Conservation (phyloP, 2,329 filamentous ascomycete species). For the Aspergillus costaricaensis region DNA sequence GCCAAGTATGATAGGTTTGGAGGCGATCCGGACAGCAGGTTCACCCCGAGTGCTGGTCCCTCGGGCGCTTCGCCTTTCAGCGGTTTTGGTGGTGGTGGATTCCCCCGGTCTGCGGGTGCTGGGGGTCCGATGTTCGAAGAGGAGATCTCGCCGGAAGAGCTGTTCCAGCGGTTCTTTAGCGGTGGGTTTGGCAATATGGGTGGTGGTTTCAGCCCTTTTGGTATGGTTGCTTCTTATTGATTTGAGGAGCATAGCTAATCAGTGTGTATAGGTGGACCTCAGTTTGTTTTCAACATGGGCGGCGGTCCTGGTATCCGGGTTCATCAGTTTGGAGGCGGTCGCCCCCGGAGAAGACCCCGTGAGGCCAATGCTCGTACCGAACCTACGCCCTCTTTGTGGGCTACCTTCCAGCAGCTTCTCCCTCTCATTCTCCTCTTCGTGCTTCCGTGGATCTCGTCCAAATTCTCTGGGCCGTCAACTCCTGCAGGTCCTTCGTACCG, state of each 20-base stretch:
- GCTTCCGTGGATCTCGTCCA: constrained; percentile 76
- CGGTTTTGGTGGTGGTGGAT: constrained; percentile 50
- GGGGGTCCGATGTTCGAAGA: constrained; percentile 73
- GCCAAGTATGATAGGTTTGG: constrained; percentile 85
- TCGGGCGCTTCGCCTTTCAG: constrained; percentile 47
- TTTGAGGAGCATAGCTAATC: background rate
- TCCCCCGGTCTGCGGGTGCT: constrained; percentile 48
- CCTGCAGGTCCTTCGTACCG: constrained; percentile 68
- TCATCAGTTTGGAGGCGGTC: constrained; percentile 86
- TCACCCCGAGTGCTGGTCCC: constrained; percentile 58
- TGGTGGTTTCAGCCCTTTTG: constrained; percentile 67
- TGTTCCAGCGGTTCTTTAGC: constrained; percentile 96
- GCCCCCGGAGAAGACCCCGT: constrained; percentile 74
- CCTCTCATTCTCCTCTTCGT: constrained; percentile 89
- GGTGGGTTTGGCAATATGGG: constrained; percentile 59
- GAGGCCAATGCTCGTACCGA: constrained; percentile 59
- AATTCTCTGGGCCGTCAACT: constrained; percentile 64
- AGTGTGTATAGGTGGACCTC: constrained; percentile 62
- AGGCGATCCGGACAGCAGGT: constrained; percentile 87
- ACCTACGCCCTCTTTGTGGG: constrained; percentile 53
- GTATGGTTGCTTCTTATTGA: constrained; percentile 44
- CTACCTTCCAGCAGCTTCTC: constrained; percentile 71
- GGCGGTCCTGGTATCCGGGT: constrained; percentile 89
- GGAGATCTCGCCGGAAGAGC: constrained; percentile 92
- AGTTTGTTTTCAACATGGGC: constrained; percentile 94